Evolutionary conservation across 2,329 filamentous ascomycete genomes (phyloP).

Genomic region (Fusarium palustre): DNA sequence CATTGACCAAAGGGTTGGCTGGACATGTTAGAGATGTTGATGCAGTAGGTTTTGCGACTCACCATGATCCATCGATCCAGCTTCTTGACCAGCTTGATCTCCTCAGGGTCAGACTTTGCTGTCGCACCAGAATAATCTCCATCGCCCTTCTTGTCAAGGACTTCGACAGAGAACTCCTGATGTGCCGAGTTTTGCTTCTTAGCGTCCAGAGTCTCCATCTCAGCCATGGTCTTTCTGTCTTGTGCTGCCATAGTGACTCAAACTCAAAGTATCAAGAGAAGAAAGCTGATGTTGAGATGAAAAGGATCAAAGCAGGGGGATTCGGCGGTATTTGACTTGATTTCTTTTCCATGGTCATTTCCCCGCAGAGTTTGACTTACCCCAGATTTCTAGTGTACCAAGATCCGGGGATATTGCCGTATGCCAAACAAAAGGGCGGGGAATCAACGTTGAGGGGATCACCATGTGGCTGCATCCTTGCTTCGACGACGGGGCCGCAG

Average conservation of each 20-base stretch:
- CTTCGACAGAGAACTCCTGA: constrained; percentile 34
- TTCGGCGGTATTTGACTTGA: constrained; percentile 32
- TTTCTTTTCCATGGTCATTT: not conserved
- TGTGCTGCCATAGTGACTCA: constrained; percentile 20
- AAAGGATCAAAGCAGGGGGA: constrained; percentile 4
- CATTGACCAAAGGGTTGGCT: constrained; percentile 55
- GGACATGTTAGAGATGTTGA: not conserved
- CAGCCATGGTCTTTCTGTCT: constrained; percentile 18
- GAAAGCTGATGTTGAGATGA: not conserved
- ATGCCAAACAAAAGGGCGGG: constrained; percentile 2
- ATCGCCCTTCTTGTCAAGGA: constrained; percentile 35
- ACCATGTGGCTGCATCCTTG: constrained; percentile 18
- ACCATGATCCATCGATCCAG: constrained; percentile 40
- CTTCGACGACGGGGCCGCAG: constrained; percentile 33
- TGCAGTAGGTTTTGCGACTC: not conserved
- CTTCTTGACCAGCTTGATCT: constrained; percentile 39
- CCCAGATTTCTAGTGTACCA: constrained; percentile 28
- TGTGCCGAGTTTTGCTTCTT: constrained; percentile 39
- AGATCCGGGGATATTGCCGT: constrained; percentile 29
- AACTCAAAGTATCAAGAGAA: not conserved
- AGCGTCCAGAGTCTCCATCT: constrained; percentile 19
- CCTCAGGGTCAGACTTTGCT: constrained; percentile 37
- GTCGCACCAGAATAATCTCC: constrained; percentile 40
- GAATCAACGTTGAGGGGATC: constrained; percentile 29
- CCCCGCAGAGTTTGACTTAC: constrained; percentile 30